These are phyloP conservation scores for Nannizziopsis arthrosporioides DNA, from an alignment of 2,329 filamentous ascomycete genomes.

Conservation along the genomic window DNA sequence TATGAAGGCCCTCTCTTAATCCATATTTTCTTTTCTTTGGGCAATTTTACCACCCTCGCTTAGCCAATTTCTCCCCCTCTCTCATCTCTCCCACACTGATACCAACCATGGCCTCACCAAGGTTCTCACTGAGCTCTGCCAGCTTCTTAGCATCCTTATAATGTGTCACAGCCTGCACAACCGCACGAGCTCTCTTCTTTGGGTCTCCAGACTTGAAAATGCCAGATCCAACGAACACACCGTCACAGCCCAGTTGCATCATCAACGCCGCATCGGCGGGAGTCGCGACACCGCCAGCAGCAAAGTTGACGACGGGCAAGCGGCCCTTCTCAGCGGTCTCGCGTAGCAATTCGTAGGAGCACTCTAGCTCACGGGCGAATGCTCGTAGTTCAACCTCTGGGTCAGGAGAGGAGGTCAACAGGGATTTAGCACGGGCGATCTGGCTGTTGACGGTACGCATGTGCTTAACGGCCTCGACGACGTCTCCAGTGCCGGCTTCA, in stretches of 20 bases:
- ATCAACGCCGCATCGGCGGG: conserved; percentile 92
- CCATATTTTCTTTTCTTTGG: neutral
- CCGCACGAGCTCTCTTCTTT: conserved; percentile 78
- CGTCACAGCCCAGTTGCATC: conserved; percentile 98
- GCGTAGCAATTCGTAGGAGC: conserved; percentile 65
- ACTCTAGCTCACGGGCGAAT: conserved; percentile 69
- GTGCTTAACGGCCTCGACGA: conserved; percentile 91
- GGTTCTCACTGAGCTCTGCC: conserved; percentile 72
- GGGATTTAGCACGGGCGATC: conserved; percentile 58
- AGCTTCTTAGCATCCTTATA: conserved; percentile 75
- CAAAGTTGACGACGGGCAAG: conserved; percentile 93
- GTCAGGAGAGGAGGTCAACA: conserved; percentile 34
- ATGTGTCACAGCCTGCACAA: conserved; percentile 88
- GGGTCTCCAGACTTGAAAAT: conserved; percentile 97
- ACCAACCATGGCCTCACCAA: conserved; percentile 97
- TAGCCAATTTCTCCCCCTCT: conserved; percentile 69
- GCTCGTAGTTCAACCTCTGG: conserved; percentile 62
- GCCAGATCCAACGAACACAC: conserved; percentile 90
- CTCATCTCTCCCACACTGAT: conserved; percentile 74
- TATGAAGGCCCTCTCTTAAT: neutral
- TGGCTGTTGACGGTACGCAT: conserved; percentile 81
- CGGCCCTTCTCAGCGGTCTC: conserved; percentile 79
- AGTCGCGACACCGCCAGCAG: conserved; percentile 97
- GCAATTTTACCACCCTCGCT: conserved; percentile 63
- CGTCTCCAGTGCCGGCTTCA: conserved; percentile 92